Base-by-base conservation (phyloP, 129 eudicot species). In the Artemisia argyi region DNA sequence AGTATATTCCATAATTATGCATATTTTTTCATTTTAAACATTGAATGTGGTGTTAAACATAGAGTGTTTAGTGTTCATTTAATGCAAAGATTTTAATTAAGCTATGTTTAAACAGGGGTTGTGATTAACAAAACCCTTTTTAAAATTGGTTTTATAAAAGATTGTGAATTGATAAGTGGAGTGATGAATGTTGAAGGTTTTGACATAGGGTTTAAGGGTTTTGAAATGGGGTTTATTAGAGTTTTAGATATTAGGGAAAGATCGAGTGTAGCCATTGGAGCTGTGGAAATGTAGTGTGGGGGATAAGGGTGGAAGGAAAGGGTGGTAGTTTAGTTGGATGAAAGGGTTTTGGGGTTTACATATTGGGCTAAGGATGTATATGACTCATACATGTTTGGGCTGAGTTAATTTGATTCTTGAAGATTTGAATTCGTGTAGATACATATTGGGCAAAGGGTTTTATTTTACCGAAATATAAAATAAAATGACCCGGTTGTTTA, bases 201-300 rank as follows among this genome's bases (percentile, higher is more conserved):
- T 73, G 50, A 63, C 18, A 71, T 42, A 61, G 80, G 66, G 48
- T 63, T 73, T 60, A 46, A 81, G 63, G 62, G 14, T 75, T 57
- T 62, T 11, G 81, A 80, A 39, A 39, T 39, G 68, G 74, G 57
- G 57, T 52, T 52, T 52, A 16, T 79, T 81, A 85, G 96, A 92
- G 95, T 85, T 92, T 87, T 85, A 54, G 98, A 77, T 61, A 83
- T 75, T 66, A 76, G 59, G 28, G 92, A 80, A 80, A 89, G 69
- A 48, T 75, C 83, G 68, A 89, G 87, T 63, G 88, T 83, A 17
- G 95, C 96, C 98, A 89, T 87, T 79, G 81, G 71, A 59, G 35
- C 13, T 63, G 26, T 10, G 50, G 16, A 59, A 57, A 53, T 24
- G 76, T 4, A 77, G 26, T 12, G 18, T n/a, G 80, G 32, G 77